Evolutionary conservation across 129 eudicot genomes (phyloP).

Genomic region (Artemisia argyi): DNA sequence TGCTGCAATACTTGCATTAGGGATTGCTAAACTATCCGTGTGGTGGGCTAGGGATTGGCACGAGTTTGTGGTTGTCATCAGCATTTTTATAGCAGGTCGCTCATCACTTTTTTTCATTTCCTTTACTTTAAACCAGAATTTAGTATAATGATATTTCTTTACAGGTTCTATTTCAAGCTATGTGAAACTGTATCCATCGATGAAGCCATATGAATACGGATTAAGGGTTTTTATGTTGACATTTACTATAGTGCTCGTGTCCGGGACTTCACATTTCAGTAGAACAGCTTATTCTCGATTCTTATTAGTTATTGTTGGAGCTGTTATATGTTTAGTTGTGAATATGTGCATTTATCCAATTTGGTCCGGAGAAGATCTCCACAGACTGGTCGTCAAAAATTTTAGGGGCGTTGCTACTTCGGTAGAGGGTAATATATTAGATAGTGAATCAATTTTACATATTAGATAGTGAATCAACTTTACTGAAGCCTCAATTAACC

Average conservation of each 20-base stretch:
- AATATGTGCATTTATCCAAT: slow-evolving; percentile 76
- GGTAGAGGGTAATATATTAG: slow-evolving; percentile 60
- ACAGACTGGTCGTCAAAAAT: slow-evolving; percentile 81
- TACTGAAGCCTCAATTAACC: background rate
- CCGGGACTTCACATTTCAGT: slow-evolving; percentile 61
- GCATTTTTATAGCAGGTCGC: slow-evolving; percentile 63
- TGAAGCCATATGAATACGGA: slow-evolving; percentile 82
- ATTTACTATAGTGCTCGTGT: slow-evolving; percentile 66
- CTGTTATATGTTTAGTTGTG: slow-evolving; percentile 55
- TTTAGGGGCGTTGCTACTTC: slow-evolving; percentile 83
- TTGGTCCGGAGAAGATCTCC: slow-evolving; percentile 95
- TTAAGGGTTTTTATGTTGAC: slow-evolving; percentile 85
- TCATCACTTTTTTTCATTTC: background rate
- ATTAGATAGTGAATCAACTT: background rate
- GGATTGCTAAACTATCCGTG: slow-evolving; percentile 54
- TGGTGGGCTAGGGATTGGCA: slow-evolving; percentile 45
- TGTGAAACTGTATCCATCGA: slow-evolving; percentile 64
- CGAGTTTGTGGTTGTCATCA: slow-evolving; percentile 59
- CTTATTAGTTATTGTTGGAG: slow-evolving; percentile 71
- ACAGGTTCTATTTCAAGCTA: slow-evolving; percentile 69
- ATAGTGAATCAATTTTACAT: too few relatives aligned
- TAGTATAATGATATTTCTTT: background rate
- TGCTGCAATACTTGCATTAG: slow-evolving; percentile 70
- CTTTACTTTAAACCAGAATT: background rate
- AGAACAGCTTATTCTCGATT: slow-evolving; percentile 66